A percentile compares a stretch with the other conserved stretches of the same genome.
Evolutionary conservation across 495 filamentous ascomycete genomes (phyloP).

Genomic region (Podospora fimiseda): DNA sequence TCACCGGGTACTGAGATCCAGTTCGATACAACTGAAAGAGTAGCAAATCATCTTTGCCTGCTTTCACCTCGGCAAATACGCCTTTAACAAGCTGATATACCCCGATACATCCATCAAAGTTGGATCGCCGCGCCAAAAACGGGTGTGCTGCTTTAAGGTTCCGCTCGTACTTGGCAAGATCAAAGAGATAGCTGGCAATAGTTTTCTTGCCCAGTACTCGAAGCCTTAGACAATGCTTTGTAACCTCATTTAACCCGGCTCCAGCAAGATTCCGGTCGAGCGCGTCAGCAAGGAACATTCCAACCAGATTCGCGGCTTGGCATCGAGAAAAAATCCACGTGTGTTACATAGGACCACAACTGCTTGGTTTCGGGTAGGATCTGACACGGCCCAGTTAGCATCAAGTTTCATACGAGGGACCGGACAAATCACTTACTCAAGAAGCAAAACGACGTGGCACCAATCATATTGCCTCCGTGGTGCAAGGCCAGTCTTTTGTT

Average conservation of each 20-base stretch:
- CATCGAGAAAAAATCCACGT: conserved; percentile 14
- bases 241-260: no score
- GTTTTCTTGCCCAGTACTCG: not conserved
- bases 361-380: conserved; percentile 3
- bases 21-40: not conserved
- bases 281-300: conserved; percentile 12
- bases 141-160: not conserved
- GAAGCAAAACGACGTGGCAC: conserved; percentile 17
- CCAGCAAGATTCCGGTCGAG: not conserved
- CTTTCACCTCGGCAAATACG: not conserved
- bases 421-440: not conserved
- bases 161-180: not conserved
- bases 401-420: not conserved
- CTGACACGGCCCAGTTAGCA: not conserved
- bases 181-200: not conserved
- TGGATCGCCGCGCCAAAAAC: not conserved
- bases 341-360: conserved; percentile 20
- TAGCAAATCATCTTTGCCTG: not conserved
- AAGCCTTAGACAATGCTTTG: no score
- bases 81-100: not conserved
- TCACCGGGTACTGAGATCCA: conserved; percentile 6
- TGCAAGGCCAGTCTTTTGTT: conserved; percentile 10
- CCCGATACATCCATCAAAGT: not conserved
- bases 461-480: conserved; percentile 24
- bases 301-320: conserved; percentile 13